Percentiles rank a stretch among this genome's conserved stretches.
phyloP scores from a whole-genome alignment of 2,329 filamentous ascomycete genomes.

The Scortechinia acanthostroma region DNA sequence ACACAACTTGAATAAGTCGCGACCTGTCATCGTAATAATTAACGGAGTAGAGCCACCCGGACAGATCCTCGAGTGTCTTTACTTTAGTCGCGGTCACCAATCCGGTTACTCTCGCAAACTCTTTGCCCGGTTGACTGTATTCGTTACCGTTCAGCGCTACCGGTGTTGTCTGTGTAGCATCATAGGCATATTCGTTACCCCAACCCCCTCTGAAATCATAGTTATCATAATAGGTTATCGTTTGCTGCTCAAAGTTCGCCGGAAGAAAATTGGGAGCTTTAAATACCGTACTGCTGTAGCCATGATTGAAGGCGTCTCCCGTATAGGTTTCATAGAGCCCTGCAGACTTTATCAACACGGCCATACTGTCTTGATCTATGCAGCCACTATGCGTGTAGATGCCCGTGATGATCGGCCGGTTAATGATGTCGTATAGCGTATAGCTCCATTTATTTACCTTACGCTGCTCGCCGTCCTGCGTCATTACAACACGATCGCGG shows the following conservation, averaged over 20 bases:
- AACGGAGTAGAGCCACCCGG: not conserved
- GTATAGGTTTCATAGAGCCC: no score
- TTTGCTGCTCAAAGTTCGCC: not conserved
- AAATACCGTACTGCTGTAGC: not conserved
- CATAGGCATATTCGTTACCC: not conserved
- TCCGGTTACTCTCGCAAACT: no score
- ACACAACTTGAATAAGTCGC: not conserved
- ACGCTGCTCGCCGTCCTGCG: not conserved
- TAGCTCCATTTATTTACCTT: not conserved
- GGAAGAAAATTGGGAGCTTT: not conserved
- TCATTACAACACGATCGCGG: not conserved
- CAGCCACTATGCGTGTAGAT: no score
- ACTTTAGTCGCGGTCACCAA: not conserved
- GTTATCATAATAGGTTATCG: not conserved
- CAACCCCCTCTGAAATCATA: not conserved
- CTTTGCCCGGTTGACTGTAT: no score
- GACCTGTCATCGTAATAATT: not conserved
- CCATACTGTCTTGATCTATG: no score
- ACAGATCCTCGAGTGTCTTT: not conserved
- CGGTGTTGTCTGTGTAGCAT: not conserved
- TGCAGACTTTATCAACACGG: no score
- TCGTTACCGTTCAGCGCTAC: no score
- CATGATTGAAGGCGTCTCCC: not conserved
- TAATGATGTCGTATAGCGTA: not conserved
- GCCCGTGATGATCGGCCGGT: not conserved